Evolutionary conservation across 163 green algal species (phyloP).

Genomic region (Prototheca wickerhamii): DNA sequence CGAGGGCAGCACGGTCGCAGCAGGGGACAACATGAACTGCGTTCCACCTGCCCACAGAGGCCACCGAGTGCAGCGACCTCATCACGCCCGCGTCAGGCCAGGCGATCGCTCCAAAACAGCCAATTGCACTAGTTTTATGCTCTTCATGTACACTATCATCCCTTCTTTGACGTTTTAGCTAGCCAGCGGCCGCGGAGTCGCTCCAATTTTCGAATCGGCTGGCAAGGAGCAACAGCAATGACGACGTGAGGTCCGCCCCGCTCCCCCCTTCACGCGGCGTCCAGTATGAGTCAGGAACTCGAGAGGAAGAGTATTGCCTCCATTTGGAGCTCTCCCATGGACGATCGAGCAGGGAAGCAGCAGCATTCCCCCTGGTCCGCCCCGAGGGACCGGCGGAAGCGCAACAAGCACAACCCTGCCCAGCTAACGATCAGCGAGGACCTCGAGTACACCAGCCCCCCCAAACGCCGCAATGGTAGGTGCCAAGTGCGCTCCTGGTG

Average conservation of each 20-base stretch:
- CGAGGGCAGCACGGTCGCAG: too few relatives aligned
- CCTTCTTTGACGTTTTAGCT: too few relatives aligned
- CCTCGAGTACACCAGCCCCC: conserved; percentile 7
- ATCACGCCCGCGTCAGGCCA: too few relatives aligned
- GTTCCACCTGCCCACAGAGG: too few relatives aligned
- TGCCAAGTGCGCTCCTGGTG: too few relatives aligned
- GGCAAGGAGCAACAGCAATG: neutral
- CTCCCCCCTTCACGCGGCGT: neutral
- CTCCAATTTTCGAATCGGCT: neutral
- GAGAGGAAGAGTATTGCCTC: neutral
- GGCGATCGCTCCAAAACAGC: too few relatives aligned
- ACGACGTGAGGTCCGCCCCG: neutral
- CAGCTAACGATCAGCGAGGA: neutral
- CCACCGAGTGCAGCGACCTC: too few relatives aligned
- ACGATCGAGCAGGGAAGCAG: neutral
- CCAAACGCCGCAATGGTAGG: neutral
- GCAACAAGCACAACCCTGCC: conserved; percentile 1
- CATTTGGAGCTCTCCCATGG: neutral
- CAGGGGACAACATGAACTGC: too few relatives aligned
- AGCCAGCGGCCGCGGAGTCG: too few relatives aligned
- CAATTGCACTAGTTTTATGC: too few relatives aligned
- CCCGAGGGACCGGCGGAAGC: neutral
- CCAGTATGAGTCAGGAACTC: neutral
- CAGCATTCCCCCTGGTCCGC: conserved; percentile 6
- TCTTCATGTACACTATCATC: too few relatives aligned